Base-by-base conservation (phyloP, 2,329 filamentous ascomycete species). In the Fusarium sp. region DNA sequence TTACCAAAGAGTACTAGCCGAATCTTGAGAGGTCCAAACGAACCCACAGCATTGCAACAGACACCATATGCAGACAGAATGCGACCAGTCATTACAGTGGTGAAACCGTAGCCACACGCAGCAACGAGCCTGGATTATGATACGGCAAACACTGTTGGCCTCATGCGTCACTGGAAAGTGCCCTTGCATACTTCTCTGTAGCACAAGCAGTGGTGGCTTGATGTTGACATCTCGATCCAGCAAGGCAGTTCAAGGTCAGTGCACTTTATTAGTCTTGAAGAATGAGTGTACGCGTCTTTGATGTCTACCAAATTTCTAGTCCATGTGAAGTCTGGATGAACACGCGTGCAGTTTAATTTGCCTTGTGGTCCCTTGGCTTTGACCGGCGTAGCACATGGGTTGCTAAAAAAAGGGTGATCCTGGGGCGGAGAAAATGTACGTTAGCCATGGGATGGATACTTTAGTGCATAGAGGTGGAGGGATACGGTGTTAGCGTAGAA, bases 341-440 rank as follows among this genome's bases (percentile, higher is more conserved):
- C 60, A 63, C 58, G 65, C 62, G 53, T 48, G 52, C 44, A 49
- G 49, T 70, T 56, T 57, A 65, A 58, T 62, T 73, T 72, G 59
- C 57, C 62, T 58, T 56, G 53, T 43, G 30, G 52, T 55, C 43
- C 52, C 25, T 43, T 54, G 37, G 19, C 21, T 44, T 42, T 56
- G 42, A 48, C 53, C 64, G 62, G 66, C 52, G 62, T 46, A 31
- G 49, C 48, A 53, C 43, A 56, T 57, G 51, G 59, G 63, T 70
- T 74, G 57, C 67, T 73, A 67, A 73, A 73, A 73, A 74, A 70
- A 74, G 39, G 49, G 49, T 52, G 31, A 56, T 25, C 53, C 55
- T n/a, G 39, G 23, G 31, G 42, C 59, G 58, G 55, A 63, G 63
- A 62, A 69, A 41, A 51, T 51, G 31, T 8, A 34, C 16, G 50